Evolutionary conservation across 495 filamentous ascomycete species (phyloP).

Genomic region (Talaromyces liani): DNA sequence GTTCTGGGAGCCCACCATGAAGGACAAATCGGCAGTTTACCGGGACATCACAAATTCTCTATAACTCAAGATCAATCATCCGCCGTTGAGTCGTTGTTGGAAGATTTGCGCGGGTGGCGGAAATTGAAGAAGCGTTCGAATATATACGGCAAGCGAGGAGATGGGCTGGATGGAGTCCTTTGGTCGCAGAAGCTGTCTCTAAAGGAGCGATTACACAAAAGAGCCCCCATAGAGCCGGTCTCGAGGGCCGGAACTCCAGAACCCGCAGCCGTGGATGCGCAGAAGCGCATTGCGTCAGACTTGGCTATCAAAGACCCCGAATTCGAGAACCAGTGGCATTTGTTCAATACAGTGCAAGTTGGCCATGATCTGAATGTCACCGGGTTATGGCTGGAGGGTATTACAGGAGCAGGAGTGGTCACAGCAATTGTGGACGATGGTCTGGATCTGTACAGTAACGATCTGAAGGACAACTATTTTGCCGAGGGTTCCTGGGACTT

Average conservation of each 20-base stretch:
- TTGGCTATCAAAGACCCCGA: conserved; percentile 82
- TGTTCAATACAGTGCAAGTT: conserved; percentile 71
- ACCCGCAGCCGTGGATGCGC: conserved; percentile 43
- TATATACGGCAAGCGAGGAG: conserved; percentile 35
- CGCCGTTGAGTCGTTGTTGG: conserved; percentile 52
- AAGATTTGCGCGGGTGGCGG: conserved; percentile 49
- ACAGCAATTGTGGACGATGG: conserved; percentile 96
- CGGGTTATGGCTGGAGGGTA: conserved; percentile 82
- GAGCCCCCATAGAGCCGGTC: conserved; percentile 34
- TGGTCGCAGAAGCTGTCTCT: conserved; percentile 77
- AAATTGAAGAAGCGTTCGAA: conserved; percentile 47
- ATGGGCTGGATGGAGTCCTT: conserved; percentile 63
- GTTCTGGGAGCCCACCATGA: conserved; percentile 74
- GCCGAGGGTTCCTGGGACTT: conserved; percentile 90
- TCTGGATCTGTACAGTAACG: conserved; percentile 93
- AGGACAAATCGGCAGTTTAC: conserved; percentile 72
- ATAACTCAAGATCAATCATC: conserved; percentile 44
- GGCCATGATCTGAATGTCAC: conserved; percentile 96
- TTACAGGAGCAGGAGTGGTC: conserved; percentile 82
- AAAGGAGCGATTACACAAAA: conserved; percentile 68
- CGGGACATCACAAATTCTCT: conserved; percentile 80
- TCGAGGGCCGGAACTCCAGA: conserved; percentile 19
- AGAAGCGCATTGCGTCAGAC: conserved; percentile 51
- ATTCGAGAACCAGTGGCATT: conserved; percentile 91
- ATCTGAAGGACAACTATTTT: conserved; percentile 88